Conservation (phyloP, 2,329 filamentous ascomycete genomes). For the Penicillium sp. region DNA sequence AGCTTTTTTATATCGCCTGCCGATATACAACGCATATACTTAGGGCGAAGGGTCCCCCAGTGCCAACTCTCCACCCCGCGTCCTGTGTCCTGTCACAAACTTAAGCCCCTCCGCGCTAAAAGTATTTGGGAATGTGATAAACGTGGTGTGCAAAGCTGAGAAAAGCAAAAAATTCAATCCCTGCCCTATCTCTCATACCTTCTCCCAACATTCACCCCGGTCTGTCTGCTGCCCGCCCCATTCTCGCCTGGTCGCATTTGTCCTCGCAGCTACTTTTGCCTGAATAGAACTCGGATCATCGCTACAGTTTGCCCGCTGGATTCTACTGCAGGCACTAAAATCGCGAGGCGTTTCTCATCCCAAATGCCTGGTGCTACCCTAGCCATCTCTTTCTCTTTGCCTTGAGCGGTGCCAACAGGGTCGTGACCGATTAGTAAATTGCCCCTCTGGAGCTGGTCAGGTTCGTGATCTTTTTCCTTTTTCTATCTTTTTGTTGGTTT, state of each 20-base stretch:
- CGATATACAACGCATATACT: conserved; percentile 20
- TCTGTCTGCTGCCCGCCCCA: conserved; percentile 9
- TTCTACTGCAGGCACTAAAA: conserved; percentile 21
- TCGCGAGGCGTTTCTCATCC: conserved; percentile 9
- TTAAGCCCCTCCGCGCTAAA: conserved; percentile 29
- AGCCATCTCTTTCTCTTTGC: conserved; percentile 15
- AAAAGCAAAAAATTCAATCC: conserved; percentile 4
- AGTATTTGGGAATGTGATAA: conserved; percentile 26
- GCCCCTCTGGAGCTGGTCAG: conserved; percentile 17
- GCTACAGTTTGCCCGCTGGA: conserved; percentile 15
- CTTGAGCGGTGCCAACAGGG: conserved; percentile 21
- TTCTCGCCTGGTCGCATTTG: conserved; percentile 20
- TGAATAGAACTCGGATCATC: conserved; percentile 22
- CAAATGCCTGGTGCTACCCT: conserved; percentile 25
- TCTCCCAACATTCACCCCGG: conserved; percentile 10
- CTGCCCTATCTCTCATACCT: conserved; percentile 1
- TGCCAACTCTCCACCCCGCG: conserved; percentile 19
- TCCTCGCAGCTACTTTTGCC: conserved; percentile 14
- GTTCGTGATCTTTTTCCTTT: conserved; percentile 21
- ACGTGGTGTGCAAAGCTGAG: conserved; percentile 17
- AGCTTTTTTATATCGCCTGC: conserved; percentile 19
- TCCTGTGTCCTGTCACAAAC: conserved; percentile 24
- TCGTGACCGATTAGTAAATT: conserved; percentile 24
- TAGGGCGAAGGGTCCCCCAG: conserved; percentile 12
- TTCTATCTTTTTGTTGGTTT: conserved; percentile 9